Conservation (phyloP, 768 basidiomycete genomes). For the Boletus rex-veris region DNA sequence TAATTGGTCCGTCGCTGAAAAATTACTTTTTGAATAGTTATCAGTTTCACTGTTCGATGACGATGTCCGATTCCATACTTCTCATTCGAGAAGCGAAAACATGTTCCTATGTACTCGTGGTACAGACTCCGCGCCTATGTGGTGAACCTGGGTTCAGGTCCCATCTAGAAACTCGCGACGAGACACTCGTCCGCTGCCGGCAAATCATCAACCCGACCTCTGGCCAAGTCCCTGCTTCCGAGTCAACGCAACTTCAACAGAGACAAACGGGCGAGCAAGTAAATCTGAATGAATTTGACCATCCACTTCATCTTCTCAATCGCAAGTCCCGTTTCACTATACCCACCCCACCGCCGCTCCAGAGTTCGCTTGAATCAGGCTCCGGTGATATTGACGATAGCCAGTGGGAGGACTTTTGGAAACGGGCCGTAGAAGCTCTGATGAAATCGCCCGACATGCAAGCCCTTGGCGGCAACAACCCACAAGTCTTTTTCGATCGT, state of each 20-base stretch:
- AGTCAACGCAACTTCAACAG: conserved; percentile 30
- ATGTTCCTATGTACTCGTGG: conserved; percentile 90
- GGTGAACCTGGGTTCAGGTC: conserved; percentile 90
- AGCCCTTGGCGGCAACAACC: conserved; percentile 26
- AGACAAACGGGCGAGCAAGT: conserved; percentile 27
- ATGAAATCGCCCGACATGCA: conserved; percentile 32
- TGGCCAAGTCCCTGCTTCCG: conserved; percentile 21
- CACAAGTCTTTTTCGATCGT: conserved; percentile 41
- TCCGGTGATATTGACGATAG: conserved; percentile 14
- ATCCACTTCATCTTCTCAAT: conserved; percentile 51
- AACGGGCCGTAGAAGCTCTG: conserved; percentile 28
- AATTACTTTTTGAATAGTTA: conserved; percentile 1
- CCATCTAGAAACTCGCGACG: conserved; percentile 58
- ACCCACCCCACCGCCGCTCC: conserved; percentile 27
- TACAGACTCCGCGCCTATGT: conserved; percentile 93
- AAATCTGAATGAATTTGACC: conserved; percentile 48
- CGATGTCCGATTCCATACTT: conserved; percentile 84
- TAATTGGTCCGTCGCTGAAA: neutral
- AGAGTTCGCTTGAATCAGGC: conserved; percentile 17
- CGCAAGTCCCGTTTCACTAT: conserved; percentile 47
- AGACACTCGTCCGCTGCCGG: conserved; percentile 74
- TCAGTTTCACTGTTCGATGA: conserved; percentile 95
- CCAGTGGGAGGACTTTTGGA: conserved; percentile 24
- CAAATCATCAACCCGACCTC: conserved; percentile 50
- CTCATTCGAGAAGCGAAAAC: conserved; percentile 93